These are phyloP conservation scores for Elongisporangium senticosum DNA, from an alignment of 352 stramenopile genomes.

Conservation along the genomic window DNA sequence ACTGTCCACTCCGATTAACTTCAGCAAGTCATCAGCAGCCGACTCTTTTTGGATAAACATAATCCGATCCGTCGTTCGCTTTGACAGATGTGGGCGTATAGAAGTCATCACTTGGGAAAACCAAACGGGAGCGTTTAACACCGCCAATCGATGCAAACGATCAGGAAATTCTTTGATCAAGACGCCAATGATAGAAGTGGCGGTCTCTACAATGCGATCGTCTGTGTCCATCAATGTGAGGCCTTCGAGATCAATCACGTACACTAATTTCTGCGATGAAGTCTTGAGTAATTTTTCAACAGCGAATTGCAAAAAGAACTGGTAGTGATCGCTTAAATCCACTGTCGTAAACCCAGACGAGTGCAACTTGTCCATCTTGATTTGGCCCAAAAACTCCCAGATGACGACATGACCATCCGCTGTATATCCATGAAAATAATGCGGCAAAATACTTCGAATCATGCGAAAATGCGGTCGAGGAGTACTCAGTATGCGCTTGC, in stretches of 20 bases:
- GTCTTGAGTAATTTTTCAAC: conserved; percentile 61
- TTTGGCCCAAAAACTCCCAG: conserved; percentile 74
- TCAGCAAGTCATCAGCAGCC: conserved; percentile 38
- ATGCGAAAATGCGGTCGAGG: conserved; percentile 68
- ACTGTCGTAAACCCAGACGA: conserved; percentile 63
- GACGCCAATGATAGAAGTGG: conserved; percentile 41
- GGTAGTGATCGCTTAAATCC: conserved; percentile 68
- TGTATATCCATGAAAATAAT: conserved; percentile 77
- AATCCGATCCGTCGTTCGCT: conserved; percentile 65
- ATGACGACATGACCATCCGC: conserved; percentile 59
- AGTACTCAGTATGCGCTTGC: conserved; percentile 42
- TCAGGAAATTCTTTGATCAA: conserved; percentile 64
- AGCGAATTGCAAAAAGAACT: conserved; percentile 72
- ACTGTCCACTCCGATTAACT: conserved; percentile 63
- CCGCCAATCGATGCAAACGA: conserved; percentile 44
- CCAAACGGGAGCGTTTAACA: conserved; percentile 72
- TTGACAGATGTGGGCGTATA: conserved; percentile 45
- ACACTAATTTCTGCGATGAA: conserved; percentile 60
- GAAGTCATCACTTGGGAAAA: conserved; percentile 75
- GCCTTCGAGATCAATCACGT: conserved; percentile 73
- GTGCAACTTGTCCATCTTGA: conserved; percentile 71
- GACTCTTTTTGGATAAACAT: conserved; percentile 43
- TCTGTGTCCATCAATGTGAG: conserved; percentile 66
- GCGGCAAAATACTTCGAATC: conserved; percentile 63
- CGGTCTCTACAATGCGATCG: conserved; percentile 60